Conservation (phyloP, 2,329 filamentous ascomycete genomes). For the Byssoonygena ceratinophila region DNA sequence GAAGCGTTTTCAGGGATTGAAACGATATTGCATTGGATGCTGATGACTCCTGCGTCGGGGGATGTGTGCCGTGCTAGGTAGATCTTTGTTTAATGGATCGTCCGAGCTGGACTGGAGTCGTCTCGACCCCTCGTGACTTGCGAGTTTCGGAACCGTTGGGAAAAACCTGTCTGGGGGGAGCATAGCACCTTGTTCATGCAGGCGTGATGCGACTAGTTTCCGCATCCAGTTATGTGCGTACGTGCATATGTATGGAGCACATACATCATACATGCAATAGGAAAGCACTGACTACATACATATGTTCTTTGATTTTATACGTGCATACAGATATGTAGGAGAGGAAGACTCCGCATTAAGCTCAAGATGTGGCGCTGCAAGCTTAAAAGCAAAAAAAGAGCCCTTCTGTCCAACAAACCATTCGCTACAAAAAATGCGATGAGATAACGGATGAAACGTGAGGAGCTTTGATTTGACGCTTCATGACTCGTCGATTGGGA, state of each 20-base stretch:
- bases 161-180: background rate
- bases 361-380: background rate
- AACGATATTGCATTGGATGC: background rate
- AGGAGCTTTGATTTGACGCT: background rate
- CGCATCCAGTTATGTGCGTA: background rate
- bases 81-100: background rate
- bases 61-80: background rate
- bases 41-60: background rate
- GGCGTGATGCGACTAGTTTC: background rate
- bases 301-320: background rate
- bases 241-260: background rate
- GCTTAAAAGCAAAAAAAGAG: conserved; percentile 2
- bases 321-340: background rate
- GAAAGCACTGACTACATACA: background rate
- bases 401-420: no score
- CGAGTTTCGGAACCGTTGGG: background rate
- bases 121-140: background rate
- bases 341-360: background rate
- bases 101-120: no score
- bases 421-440: background rate
- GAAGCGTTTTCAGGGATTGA: background rate
- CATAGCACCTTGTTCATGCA: background rate
- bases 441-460: background rate
- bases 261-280: background rate
- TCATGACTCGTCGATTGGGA: background rate